Evolutionary conservation across 192 early-diverging fungal genomes (phyloP), one percentile per base, ranked within the genome.

Genomic region (Coemansia sp.): DNA sequence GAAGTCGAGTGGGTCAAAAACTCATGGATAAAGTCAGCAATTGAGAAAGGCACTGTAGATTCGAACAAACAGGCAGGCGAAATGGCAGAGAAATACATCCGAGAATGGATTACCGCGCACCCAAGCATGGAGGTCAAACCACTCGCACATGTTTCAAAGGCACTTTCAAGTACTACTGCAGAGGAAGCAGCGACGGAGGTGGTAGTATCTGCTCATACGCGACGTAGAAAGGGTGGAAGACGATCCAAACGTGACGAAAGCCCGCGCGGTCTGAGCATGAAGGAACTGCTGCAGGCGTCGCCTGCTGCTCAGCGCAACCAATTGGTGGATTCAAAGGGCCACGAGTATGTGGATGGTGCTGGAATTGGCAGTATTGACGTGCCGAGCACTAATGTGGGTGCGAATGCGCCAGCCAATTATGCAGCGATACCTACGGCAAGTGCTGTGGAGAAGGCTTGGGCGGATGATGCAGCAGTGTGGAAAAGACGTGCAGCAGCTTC

Each of bases 1-100:
- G 73, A 84, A 52, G 50, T 84, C 7, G 79, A 79, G 62, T 84
- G 83, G 83, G 58, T 61, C 18, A 79, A 79, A 59, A 73, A 61
- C 25, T 79, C 79, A 32, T 84, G 83, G 83, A 67, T 84, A 56
- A 78, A 79, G 49, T 69, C 59, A 12, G 65, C 76, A 2, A 74
- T 84, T 16, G 83, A 84, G 25, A 78, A 76, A 60, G 80, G 83
- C 1, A 73, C 83, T 19, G 59, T 55, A 3, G 80, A 84, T 28
- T 82, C 80, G 49, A 82, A 84, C 51, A 78, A 76, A 58, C 74
- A 73, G 67, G 74, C 74, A 1, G 69, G 67, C 30, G 79, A 82
- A 65, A 49, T 62, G 47, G 55, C 71, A 24, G 75, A 74, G 50
- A 71, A 72, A 61, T 75, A 78, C 52, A 74, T 73, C 32, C 54